phyloP scores from a whole-genome alignment of 2,329 filamentous ascomycete species.

The Hymenoscyphus albidus region DNA sequence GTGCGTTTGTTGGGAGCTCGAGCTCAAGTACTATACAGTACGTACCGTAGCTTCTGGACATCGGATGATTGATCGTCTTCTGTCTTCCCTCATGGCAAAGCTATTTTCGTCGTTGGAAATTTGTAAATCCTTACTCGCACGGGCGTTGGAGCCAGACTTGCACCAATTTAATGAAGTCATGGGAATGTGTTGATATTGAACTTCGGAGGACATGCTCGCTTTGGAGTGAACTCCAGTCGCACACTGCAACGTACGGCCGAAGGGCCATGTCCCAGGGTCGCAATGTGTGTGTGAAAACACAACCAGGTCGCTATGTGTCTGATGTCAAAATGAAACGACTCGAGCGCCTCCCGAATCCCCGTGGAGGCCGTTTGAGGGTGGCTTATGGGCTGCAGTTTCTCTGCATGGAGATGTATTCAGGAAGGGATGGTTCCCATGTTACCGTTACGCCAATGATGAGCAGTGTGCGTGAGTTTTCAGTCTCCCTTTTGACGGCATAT shows the following conservation, averaged over 20 bases:
- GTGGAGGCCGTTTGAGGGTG: neutral
- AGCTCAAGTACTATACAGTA: neutral
- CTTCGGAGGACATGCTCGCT: neutral
- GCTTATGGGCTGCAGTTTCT: neutral
- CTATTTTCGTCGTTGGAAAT: neutral
- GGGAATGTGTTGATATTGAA: neutral
- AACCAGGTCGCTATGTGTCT: constrained; percentile 12
- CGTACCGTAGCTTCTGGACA: neutral
- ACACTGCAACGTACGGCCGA: neutral
- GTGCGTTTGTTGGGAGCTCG: neutral
- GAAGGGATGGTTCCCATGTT: neutral
- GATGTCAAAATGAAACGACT: constrained; percentile 13
- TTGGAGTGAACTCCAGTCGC: neutral
- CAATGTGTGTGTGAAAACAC: constrained; percentile 1
- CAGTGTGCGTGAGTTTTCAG: neutral
- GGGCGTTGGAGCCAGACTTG: neutral
- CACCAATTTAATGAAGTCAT: neutral
- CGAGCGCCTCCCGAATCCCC: neutral
- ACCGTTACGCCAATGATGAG: neutral
- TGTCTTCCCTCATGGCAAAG: neutral
- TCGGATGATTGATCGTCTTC: neutral
- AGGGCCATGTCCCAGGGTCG: neutral
- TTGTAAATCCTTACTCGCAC: neutral
- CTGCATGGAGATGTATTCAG: neutral
- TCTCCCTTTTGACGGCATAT: neutral